Percentiles rank a stretch among this genome's conserved stretches.
Conservation (phyloP, 495 filamentous ascomycete genomes). For the Clohesyomyces aquaticus region DNA sequence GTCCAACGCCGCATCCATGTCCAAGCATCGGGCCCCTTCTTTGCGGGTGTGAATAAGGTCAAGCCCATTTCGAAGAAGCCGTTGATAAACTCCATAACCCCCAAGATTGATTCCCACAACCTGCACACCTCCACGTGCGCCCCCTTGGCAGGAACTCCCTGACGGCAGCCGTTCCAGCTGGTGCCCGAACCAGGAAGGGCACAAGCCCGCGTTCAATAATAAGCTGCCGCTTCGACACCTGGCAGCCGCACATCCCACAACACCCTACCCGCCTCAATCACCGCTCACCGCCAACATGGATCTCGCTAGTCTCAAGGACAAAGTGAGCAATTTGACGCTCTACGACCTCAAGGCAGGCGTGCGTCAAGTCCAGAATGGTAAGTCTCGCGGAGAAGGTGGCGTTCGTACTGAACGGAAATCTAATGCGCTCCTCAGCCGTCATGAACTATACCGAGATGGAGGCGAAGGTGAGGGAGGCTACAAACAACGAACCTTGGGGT, state of each 20-base stretch:
- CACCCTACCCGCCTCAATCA: not conserved
- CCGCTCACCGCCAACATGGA: conserved; percentile 63
- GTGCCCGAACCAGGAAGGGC: not conserved
- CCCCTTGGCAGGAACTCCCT: conserved; percentile 8
- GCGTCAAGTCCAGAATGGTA: conserved; percentile 98
- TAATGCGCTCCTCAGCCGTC: conserved; percentile 64
- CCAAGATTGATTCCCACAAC: no score
- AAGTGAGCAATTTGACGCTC: conserved; percentile 90
- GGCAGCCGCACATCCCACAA: no score
- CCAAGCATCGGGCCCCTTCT: no score
- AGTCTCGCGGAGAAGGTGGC: conserved; percentile 34
- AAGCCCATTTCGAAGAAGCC: no score
- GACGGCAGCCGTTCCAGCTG: conserved; percentile 16
- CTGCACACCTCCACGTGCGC: conserved; percentile 16
- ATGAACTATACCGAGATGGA: conserved; percentile 99
- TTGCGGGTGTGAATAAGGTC: no score
- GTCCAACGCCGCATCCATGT: no score
- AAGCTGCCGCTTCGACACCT: conserved; percentile 33
- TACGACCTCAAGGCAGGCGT: conserved; percentile 98
- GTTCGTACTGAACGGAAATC: conserved; percentile 23
- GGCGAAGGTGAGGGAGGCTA: conserved; percentile 69
- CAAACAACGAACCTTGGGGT: conserved; percentile 41
- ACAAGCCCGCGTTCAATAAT: conserved; percentile 32
- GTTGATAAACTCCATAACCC: no score
- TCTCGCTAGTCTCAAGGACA: conserved; percentile 79